These are phyloP conservation scores for Magnolia officinalis DNA, from an alignment of 164 flowering plant species.

Conservation along the genomic window DNA sequence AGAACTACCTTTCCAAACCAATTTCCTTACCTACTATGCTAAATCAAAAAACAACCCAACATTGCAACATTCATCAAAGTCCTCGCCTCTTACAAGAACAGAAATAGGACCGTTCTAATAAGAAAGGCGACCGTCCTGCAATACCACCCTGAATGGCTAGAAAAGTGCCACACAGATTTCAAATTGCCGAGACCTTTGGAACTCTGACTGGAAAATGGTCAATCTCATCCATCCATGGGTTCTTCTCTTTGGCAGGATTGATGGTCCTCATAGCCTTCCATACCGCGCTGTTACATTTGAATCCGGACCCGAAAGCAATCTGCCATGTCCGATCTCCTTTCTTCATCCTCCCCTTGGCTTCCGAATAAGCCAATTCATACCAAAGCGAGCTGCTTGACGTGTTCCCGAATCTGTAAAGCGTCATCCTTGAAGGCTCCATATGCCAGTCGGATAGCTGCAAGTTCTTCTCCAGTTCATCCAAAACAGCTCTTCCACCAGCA, in stretches of 20 bases:
- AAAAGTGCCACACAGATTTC: constrained; percentile 11
- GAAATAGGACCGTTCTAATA: not conserved
- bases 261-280: constrained; percentile 66
- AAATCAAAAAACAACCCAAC: not conserved
- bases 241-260: constrained; percentile 64
- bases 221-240: constrained; percentile 79
- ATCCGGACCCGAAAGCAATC: constrained; percentile 82
- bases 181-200: constrained; percentile 50
- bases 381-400: constrained; percentile 84
- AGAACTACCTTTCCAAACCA: not conserved
- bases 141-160: constrained; percentile 1
- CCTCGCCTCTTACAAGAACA: not conserved
- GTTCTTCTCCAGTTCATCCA: constrained; percentile 80
- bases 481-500: constrained; percentile 90
- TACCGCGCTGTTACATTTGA: constrained; percentile 82
- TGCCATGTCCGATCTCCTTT: constrained; percentile 76
- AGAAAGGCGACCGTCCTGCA: not conserved
- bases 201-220: constrained; percentile 57
- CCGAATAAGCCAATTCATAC: constrained; percentile 81
- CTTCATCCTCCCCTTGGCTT: constrained; percentile 70
- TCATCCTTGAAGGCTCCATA: constrained; percentile 90
- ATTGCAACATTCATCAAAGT: not conserved
- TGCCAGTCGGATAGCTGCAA: constrained; percentile 73
- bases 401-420: constrained; percentile 65
- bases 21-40: constrained; percentile 7